phyloP scores from a whole-genome alignment of 108 stramenopile genomes.

The Fragilariopsis cylindrus region DNA sequence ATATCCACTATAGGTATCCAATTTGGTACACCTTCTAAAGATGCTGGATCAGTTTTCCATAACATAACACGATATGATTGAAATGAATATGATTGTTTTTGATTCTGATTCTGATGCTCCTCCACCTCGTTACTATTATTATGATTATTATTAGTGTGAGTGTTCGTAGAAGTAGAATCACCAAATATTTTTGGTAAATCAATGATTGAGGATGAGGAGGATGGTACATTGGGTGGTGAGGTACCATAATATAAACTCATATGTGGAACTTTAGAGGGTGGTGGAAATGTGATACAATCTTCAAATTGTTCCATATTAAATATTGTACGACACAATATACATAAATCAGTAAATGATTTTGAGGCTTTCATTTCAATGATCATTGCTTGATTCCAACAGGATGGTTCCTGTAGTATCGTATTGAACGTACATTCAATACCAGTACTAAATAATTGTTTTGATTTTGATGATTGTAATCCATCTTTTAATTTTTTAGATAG shows the following conservation, averaged over 20 bases:
- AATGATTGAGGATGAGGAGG: not conserved
- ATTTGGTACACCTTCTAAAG: not conserved
- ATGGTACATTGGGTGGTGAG: not conserved
- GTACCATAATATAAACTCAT: slow-evolving; percentile 15
- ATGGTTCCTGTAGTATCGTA: not conserved
- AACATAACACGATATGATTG: slow-evolving; percentile 11
- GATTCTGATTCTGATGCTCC: too few species aligned
- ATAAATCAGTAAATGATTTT: not conserved
- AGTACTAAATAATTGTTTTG: not conserved
- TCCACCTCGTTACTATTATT: not conserved
- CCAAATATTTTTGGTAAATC: not conserved
- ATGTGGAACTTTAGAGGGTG: slow-evolving; percentile 1
- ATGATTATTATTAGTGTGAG: not conserved
- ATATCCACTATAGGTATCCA: slow-evolving; percentile 6
- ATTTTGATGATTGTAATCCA: not conserved
- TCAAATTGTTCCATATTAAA: not conserved
- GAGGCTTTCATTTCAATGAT: slow-evolving; percentile 1
- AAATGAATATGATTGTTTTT: not conserved
- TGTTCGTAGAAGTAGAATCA: too few species aligned
- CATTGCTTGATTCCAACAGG: not conserved
- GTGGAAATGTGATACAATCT: slow-evolving; percentile 2
- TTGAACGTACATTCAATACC: not conserved
- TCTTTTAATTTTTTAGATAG: not conserved
- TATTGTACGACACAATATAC: not conserved
- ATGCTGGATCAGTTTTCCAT: slow-evolving; percentile 10